Conservation (phyloP, 1,139 yeast genomes). For the Blastobotrys buckinghamii region DNA sequence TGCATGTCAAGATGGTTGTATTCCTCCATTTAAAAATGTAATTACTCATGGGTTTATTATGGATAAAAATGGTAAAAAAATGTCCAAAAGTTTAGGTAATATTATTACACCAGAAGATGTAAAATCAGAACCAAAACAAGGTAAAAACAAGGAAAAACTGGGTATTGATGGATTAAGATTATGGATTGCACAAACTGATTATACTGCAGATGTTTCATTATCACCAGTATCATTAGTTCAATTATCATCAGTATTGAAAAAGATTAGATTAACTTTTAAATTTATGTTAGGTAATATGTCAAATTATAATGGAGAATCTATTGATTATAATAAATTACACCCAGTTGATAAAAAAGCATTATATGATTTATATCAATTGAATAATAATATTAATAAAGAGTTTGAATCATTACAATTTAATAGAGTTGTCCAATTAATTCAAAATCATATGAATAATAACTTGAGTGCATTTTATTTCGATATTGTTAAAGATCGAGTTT, state of each 20-base stretch:
- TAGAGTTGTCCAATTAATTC: constrained; percentile 54
- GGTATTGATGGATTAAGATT: constrained; percentile 90
- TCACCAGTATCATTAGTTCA: constrained; percentile 68
- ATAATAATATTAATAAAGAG: constrained; percentile 38
- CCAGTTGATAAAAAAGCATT: constrained; percentile 63
- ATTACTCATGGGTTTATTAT: constrained; percentile 92
- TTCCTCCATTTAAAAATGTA: constrained; percentile 66
- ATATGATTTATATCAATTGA: constrained; percentile 48
- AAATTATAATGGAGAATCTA: constrained; percentile 30
- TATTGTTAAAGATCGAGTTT: constrained; percentile 75
- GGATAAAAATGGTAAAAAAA: constrained; percentile 79
- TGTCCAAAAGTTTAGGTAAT: constrained; percentile 93
- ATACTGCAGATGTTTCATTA: constrained; percentile 69
- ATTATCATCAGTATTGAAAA: constrained; percentile 75
- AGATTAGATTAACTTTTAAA: constrained; percentile 74
- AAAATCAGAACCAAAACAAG: constrained; percentile 37
- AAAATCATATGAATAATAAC: constrained; percentile 66
- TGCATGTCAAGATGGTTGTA: constrained; percentile 35
- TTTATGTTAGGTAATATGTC: constrained; percentile 73
- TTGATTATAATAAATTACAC: constrained; percentile 39
- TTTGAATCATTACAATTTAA: constrained; percentile 62
- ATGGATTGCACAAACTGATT: constrained; percentile 89
- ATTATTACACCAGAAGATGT: constrained; percentile 63
- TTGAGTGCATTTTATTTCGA: constrained; percentile 85
- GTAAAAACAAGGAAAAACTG: constrained; percentile 52